Evolutionary conservation across 164 flowering plant species (phyloP).

Genomic region (Saururus chinensis): DNA sequence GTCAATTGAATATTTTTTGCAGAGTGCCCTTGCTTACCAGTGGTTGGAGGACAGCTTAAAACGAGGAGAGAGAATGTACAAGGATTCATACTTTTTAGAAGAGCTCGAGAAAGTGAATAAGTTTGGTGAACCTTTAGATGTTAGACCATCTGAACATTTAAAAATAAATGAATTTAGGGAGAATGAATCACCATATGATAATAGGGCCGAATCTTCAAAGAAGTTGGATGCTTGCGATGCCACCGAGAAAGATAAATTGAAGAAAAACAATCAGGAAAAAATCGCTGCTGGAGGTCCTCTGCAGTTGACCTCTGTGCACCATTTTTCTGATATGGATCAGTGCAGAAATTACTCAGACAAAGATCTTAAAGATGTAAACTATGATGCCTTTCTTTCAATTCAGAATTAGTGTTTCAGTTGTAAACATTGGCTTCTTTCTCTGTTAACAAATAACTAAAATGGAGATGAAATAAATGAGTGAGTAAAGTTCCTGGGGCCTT

Average conservation of each 20-base stretch:
- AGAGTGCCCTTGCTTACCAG: constrained; percentile 63
- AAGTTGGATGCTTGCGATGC: constrained; percentile 10
- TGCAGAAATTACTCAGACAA: neutral
- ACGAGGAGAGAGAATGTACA: constrained; percentile 51
- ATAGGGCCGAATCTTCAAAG: constrained; percentile 26
- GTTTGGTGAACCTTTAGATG: constrained; percentile 11
- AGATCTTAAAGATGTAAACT: neutral
- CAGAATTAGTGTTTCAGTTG: neutral
- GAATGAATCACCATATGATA: constrained; percentile 15
- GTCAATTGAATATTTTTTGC: constrained; percentile 8
- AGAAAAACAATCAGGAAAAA: constrained; percentile 8
- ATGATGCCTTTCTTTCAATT: neutral
- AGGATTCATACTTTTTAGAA: constrained; percentile 43
- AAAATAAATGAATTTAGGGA: neutral
- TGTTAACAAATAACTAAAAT: neutral
- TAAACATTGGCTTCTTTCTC: neutral
- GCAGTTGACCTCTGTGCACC: neutral
- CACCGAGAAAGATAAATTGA: constrained; percentile 2
- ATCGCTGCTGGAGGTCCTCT: constrained; percentile 13
- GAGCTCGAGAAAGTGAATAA: constrained; percentile 16
- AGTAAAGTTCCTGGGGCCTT: no score
- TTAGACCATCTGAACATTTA: neutral
- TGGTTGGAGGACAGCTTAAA: constrained; percentile 91
- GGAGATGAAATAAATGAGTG: neutral
- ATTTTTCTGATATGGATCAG: neutral